These are phyloP conservation scores for Nelumbo lutea DNA, from an alignment of 164 flowering plant species.

Conservation along the genomic window DNA sequence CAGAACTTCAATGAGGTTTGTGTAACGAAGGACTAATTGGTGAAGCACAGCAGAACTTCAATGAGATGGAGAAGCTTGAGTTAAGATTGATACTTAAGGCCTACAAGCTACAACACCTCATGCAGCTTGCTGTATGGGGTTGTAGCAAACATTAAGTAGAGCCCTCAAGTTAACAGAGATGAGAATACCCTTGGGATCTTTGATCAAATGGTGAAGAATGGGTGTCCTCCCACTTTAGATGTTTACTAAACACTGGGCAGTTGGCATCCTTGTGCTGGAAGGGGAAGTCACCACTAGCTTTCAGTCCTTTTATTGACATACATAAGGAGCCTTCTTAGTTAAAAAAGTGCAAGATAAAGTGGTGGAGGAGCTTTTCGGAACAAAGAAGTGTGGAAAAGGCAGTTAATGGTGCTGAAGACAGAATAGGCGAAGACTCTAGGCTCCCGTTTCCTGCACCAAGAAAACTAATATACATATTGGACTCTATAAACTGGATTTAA, in stretches of 20 bases:
- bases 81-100: conserved; percentile 59
- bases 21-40: conserved; percentile 41
- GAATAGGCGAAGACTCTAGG: too few species aligned
- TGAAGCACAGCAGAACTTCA: conserved; percentile 62
- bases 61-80: conserved; percentile 67
- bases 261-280: conserved; percentile 58
- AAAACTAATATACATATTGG: too few species aligned
- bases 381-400: conserved; percentile 32
- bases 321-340: conserved; percentile 24
- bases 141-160: conserved; percentile 52
- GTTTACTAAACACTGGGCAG: conserved; percentile 39
- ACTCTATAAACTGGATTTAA: too few species aligned
- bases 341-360: conserved; percentile 22
- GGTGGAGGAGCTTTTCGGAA: conserved; percentile 35
- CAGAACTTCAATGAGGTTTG: conserved; percentile 41
- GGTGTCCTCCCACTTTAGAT: conserved; percentile 30
- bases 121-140: conserved; percentile 57
- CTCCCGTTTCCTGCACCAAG: too few species aligned
- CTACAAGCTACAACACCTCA: conserved; percentile 48
- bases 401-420: too few species aligned
- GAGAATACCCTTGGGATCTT: conserved; percentile 51
- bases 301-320: conserved; percentile 59
- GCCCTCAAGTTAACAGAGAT: conserved; percentile 60
- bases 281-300: conserved; percentile 38
- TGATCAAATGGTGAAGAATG: conserved; percentile 46